Evolutionary conservation across 164 flowering plant genomes (phyloP), one percentile per base, ranked within the genome.

Genomic region (Magnolia changhungtana): DNA sequence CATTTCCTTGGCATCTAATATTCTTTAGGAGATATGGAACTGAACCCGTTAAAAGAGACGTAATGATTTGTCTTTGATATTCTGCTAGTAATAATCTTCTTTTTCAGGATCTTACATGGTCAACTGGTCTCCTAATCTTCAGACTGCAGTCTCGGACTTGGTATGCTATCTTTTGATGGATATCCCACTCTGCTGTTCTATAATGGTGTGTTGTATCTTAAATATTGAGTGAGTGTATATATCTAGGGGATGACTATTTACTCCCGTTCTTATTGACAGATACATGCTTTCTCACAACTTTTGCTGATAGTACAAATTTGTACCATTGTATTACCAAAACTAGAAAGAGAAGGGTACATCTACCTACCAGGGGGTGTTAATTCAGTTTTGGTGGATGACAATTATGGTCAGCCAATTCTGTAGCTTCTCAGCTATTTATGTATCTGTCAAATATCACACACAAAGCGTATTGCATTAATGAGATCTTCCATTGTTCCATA

Each of bases 131-230:
- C 98, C 98, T 66, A 93, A 81, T 71, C 87, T 95, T 45, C 98
- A 93, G 81, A 95, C 98, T 76, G 98, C 98, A 18, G 98, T 93
- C 77, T 95, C 98, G 21, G 98, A 95, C 86, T 83, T 93, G 93
- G 98, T 95, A 89, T 70, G 88, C 76, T 76, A 19, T 82, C 21
- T 75, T 19, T 31, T 70, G 13, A 4, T 76, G 37, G 29, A 67
- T 66, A 59, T 10, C 2, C 1, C 6, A 64, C 23, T 21, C 19
- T 64, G 69, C 8, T 63, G 55, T 50, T 45, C 7, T 49, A 64
- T 63, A 8, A 50, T 11, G 8, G 69, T 50, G 11, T 63, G 18
- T 2, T 20, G 9, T 70, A 29, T 45, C 45, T 74, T 13, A 74
- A 20, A 31, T 50, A 7, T 68, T 70, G 58, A 70, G 18, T 11